These are phyloP conservation scores for Komagataella pastoris DNA, from an alignment of 805 yeast genomes.

Conservation along the genomic window DNA sequence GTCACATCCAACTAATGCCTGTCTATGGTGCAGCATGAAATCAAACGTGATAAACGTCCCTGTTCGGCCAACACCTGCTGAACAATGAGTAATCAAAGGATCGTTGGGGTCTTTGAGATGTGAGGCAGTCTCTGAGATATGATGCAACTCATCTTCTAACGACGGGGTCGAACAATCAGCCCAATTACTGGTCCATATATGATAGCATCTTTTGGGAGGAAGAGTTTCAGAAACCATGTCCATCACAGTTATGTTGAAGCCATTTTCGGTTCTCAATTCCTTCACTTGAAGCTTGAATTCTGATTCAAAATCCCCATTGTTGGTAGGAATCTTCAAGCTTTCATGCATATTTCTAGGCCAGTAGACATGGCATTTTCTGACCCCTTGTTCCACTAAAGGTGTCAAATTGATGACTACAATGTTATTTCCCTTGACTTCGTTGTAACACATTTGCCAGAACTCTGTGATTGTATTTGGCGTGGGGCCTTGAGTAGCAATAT, in stretches of 20 bases:
- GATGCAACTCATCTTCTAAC: constrained; percentile 17
- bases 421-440: constrained; percentile 9
- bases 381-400: constrained; percentile 33
- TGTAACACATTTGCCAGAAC: constrained; percentile 30
- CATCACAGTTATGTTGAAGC: background rate
- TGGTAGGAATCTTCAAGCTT: background rate
- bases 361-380: constrained; percentile 26
- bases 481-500: constrained; percentile 67
- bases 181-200: constrained; percentile 29
- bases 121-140: constrained; percentile 9
- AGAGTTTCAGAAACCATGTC: background rate
- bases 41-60: constrained; percentile 25
- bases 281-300: constrained; percentile 3
- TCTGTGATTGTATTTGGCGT: constrained; percentile 22
- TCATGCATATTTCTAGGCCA: constrained; percentile 16
- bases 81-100: constrained; percentile 22
- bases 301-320: constrained; percentile 2
- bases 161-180: constrained; percentile 28
- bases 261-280: constrained; percentile 4
- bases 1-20: background rate
- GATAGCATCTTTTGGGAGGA: constrained; percentile 17
- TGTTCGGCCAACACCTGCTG: constrained; percentile 36
- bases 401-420: constrained; percentile 63
- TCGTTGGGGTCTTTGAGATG: constrained; percentile 5
- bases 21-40: constrained; percentile 13